Base-by-base conservation (phyloP, 208 protist species). In the Leishmania braziliensis region DNA sequence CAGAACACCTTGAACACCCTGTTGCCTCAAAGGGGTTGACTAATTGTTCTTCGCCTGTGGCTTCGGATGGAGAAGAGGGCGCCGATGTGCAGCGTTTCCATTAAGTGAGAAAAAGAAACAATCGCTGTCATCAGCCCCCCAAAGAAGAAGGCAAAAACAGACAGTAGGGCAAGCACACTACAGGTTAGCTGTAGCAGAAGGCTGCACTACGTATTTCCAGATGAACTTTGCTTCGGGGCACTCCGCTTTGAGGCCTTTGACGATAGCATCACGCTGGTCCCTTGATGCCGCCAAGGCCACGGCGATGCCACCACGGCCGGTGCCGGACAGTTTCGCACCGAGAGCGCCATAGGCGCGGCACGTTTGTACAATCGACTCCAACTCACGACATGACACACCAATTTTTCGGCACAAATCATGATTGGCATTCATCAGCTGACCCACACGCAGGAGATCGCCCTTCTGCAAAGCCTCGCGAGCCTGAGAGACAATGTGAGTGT, bases 281-380 rank as follows among this genome's bases (percentile, higher is more conserved):
- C 54, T 65, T 71, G 73, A 82, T 18, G 76, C 79, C 5, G 85
- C 82, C 39, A 97, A 81, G 14, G 91, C 89, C 39, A 97, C 86
- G 1, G 85, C 92, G 43, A 97, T 93, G 53, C 94, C 94, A 33
- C 94, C 94, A 20, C 94, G 87, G 23, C 94, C 94, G 0, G 94
- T 97, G 36, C 94, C 94, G 18, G 90, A 95, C 36, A 97, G 85
- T 83, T 97, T 97, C 48, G 92, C 92, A 6, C 94, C 94, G 9
- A 94, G 82, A 20, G 92, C 92, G 23, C 92, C 92, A 70, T 86
- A 68, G 29, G 66, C 43, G 23, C 86, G 78, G 74, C 83, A 88
- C 48, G 70, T 80, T n/a, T 68, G 65, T 29, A 96, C 90, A 79
- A 97, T 96, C 8, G 63, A 70, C 65, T 97, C 94, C 39, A 97